Evolutionary conservation across 1,284 basidiomycete genomes (phyloP).

Genomic region (Puccinia hordei): DNA sequence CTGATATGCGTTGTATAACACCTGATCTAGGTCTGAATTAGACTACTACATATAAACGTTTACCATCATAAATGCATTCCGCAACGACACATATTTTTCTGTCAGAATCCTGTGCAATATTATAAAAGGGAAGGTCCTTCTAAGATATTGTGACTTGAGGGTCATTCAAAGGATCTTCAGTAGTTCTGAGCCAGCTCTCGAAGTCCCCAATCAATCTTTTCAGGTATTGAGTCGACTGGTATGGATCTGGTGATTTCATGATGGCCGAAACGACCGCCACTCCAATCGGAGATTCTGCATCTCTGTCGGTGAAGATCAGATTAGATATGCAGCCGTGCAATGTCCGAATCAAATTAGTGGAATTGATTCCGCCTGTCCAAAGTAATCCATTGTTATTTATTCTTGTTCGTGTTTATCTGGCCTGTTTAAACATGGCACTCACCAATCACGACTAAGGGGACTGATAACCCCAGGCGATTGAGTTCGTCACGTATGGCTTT

Average conservation of each 20-base stretch:
- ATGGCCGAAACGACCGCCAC: slow-evolving; percentile 91
- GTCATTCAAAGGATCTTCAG: not conserved
- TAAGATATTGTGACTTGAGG: not conserved
- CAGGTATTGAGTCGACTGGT: slow-evolving; percentile 64
- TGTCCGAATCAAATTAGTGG: slow-evolving; percentile 43
- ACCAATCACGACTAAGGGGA: slow-evolving; percentile 45
- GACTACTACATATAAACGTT: too few species aligned
- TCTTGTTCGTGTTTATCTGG: not conserved
- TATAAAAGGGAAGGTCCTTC: too few species aligned
- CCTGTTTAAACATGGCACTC: slow-evolving; percentile 7
- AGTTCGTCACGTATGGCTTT: slow-evolving; percentile 42
- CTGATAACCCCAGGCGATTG: not conserved
- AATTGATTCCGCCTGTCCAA: slow-evolving; percentile 43
- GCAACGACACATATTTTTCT: too few species aligned
- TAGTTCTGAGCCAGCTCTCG: slow-evolving; percentile 55
- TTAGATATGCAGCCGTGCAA: slow-evolving; percentile 25
- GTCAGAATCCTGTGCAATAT: too few species aligned
- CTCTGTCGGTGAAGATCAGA: not conserved
- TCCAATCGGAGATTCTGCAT: slow-evolving; percentile 61
- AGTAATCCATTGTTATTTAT: not conserved
- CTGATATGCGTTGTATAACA: too few species aligned
- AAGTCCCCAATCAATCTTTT: slow-evolving; percentile 59
- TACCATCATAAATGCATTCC: too few species aligned
- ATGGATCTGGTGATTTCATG: slow-evolving; percentile 70
- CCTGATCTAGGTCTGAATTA: too few species aligned